Conservation (phyloP, 345 rosid genomes). For the Pelargonium nanum region DNA sequence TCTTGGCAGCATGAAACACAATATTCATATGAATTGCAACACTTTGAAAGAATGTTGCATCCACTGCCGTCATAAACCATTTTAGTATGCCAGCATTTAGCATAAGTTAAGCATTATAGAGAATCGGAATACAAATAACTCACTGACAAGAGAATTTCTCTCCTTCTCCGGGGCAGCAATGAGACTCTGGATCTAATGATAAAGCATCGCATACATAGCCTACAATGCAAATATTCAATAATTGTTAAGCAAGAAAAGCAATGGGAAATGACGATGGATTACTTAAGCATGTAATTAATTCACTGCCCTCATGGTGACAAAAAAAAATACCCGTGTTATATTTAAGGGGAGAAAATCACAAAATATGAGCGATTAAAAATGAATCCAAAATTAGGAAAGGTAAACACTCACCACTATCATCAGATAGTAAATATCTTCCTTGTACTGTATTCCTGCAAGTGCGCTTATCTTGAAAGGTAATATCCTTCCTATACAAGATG, state of each 20-base stretch:
- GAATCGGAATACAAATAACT: conserved; percentile 27
- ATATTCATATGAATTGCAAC: conserved; percentile 79
- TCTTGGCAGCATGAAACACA: conserved; percentile 87
- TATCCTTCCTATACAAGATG: conserved; percentile 34
- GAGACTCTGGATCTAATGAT: conserved; percentile 61
- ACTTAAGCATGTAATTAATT: background rate
- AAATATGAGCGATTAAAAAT: background rate
- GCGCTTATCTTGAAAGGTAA: conserved; percentile 37
- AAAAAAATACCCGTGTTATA: background rate
- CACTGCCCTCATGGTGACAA: background rate
- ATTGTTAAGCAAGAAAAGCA: background rate
- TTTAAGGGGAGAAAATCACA: background rate
- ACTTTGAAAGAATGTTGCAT: conserved; percentile 66
- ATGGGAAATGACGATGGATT: background rate
- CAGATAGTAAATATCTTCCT: conserved; percentile 78
- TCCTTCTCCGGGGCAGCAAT: conserved; percentile 73
- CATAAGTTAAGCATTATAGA: conserved; percentile 1
- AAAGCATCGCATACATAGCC: conserved; percentile 84
- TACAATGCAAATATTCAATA: conserved; percentile 18
- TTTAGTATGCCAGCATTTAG: background rate
- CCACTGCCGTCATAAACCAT: conserved; percentile 34
- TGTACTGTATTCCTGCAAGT: conserved; percentile 71
- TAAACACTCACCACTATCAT: conserved; percentile 50
- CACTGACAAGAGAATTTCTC: conserved; percentile 91
- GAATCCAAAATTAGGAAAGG: background rate